Base-by-base conservation (phyloP, 2,329 filamentous ascomycete species). In the Stachybotrys chlorohalonatus region DNA sequence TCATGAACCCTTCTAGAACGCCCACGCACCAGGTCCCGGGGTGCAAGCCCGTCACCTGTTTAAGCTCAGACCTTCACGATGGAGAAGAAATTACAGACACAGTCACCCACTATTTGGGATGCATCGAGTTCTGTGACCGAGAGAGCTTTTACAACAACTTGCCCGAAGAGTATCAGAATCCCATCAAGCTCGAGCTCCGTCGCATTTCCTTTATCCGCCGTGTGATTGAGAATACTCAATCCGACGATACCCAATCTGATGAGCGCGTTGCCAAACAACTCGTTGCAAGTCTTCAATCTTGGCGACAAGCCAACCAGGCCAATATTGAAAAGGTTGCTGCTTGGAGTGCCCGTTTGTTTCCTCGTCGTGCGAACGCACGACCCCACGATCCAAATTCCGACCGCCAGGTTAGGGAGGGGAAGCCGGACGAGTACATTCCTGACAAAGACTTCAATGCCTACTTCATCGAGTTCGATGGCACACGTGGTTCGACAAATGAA, bases 11-110 rank as follows among this genome's bases (percentile, higher is more conserved):
- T 42, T 13, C 8, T 13, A 5, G 36, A 42, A 9, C 36, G 9
- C 13, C 36, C 36, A 13, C 2, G 36, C 36, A 9, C 13, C 9
- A 5, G 3, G 9, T 13, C 13, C 36, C 8, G 13, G 36, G 8
- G 36, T 42, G 9, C 9, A 52, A 52, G 7, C 57, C 58, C 45
- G 57, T 59, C 47, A 57, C 54, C 31, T 54, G 56, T 1, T 52
- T 56, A 39, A 53, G n/a, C 47, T 30, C 46, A 9, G 52, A 53
- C 30, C 8, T 13, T 16, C 52, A 53, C 32, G 45, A 53, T 16
- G n/a, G 24, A 5, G 52, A 49, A 11, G 16, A 42, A 46, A 49
- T 53, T 31, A 53, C 52, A 16, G 52, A 53, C 31, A 53, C 45
- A 24, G 31, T 53, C 46, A 53, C 30, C 11, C 52, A 49, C 17